These are phyloP conservation scores for Metschnikowia lunata DNA, from an alignment of 805 yeast species.

Conservation along the genomic window DNA sequence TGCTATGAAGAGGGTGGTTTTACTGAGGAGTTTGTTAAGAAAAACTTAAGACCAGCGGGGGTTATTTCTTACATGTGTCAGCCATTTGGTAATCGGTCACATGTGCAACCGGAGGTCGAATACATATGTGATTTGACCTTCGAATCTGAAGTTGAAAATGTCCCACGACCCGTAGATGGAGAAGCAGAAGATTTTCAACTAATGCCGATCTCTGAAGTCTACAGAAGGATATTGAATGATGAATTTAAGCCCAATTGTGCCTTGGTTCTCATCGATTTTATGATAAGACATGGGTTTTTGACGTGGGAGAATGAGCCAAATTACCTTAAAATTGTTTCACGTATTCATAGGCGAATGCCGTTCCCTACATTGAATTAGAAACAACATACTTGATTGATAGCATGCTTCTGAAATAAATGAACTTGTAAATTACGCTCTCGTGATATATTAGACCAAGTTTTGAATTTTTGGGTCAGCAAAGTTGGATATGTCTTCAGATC, in stretches of 20 bases:
- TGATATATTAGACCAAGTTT: too few species aligned
- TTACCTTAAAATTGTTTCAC: slow-evolving; percentile 52
- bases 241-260: slow-evolving; percentile 92
- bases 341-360: slow-evolving; percentile 67
- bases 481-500: too few species aligned
- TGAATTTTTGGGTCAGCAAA: too few species aligned
- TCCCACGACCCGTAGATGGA: slow-evolving; percentile 47
- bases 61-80: slow-evolving; percentile 60
- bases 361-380: slow-evolving; percentile 46
- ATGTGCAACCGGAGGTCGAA: slow-evolving; percentile 88
- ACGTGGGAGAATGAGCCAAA: slow-evolving; percentile 63
- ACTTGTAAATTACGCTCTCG: too few species aligned
- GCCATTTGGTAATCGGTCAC: slow-evolving; percentile 36
- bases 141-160: slow-evolving; percentile 34
- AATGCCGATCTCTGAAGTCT: slow-evolving; percentile 56
- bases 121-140: slow-evolving; percentile 69
- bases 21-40: slow-evolving; percentile 44
- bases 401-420: too few species aligned
- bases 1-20: slow-evolving; percentile 89
- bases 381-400: background rate
- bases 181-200: slow-evolving; percentile 70
- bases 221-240: slow-evolving; percentile 43
- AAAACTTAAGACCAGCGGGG: slow-evolving; percentile 51
- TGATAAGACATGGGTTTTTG: slow-evolving; percentile 78
- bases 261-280: slow-evolving; percentile 71